phyloP scores from a whole-genome alignment of 352 stramenopile species.

The Phytophthora pistaciae region DNA sequence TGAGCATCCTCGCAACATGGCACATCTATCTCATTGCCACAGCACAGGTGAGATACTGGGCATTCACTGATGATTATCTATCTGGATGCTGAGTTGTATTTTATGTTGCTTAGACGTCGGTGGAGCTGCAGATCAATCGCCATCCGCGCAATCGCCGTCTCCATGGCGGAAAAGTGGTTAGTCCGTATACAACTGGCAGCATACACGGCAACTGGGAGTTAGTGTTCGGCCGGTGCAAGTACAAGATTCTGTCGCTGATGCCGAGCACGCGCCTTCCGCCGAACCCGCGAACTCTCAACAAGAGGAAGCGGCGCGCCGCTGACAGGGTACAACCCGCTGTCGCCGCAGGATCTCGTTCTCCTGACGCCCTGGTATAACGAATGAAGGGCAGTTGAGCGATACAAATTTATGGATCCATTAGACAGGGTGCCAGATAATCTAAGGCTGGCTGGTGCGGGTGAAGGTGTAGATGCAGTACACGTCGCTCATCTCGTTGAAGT shows the following conservation, averaged over 20 bases:
- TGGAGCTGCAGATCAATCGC: slow-evolving; percentile 86
- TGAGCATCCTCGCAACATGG: slow-evolving; percentile 74
- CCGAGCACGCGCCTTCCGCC: slow-evolving; percentile 56
- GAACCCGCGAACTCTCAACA: slow-evolving; percentile 27
- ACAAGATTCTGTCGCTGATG: slow-evolving; percentile 68
- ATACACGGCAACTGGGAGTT: slow-evolving; percentile 83
- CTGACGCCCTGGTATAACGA: slow-evolving; percentile 26
- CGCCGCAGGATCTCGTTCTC: slow-evolving; percentile 8
- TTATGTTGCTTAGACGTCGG: slow-evolving; percentile 63
- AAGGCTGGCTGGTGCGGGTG: slow-evolving; percentile 43
- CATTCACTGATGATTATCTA: not conserved
- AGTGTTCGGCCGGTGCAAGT: slow-evolving; percentile 71
- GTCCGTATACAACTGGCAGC: slow-evolving; percentile 69
- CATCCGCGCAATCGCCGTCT: slow-evolving; percentile 56
- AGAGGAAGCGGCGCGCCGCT: slow-evolving; percentile 20
- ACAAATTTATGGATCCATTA: slow-evolving; percentile 32
- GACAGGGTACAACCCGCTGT: not conserved
- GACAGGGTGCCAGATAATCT: slow-evolving; percentile 25
- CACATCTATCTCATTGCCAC: slow-evolving; percentile 79
- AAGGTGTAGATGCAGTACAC: slow-evolving; percentile 91
- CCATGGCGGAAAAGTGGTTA: slow-evolving; percentile 60
- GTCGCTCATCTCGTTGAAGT: slow-evolving; percentile 93
- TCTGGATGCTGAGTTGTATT: slow-evolving; percentile 1
- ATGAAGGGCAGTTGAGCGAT: not conserved
- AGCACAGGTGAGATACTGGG: slow-evolving; percentile 63